Evolutionary conservation across 1,284 basidiomycete species (phyloP), one percentile per base, ranked within the genome.

Genomic region (Fistulinella cinereoalba): DNA sequence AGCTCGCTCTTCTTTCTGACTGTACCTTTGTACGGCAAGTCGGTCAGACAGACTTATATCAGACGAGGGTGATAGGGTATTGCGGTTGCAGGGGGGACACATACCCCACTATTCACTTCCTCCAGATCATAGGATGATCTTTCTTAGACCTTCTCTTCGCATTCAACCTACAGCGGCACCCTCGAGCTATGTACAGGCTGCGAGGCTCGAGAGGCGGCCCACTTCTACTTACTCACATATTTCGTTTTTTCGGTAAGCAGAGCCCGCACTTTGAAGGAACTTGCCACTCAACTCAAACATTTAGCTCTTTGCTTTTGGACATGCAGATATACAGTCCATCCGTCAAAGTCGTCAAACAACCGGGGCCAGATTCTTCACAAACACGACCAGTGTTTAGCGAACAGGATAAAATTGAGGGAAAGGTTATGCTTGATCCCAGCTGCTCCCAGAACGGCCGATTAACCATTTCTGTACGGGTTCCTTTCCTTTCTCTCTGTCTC

Each of bases 311-410:
- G 28, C 74, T 77, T 52, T 66, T 84, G 55, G 79, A 83, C 55
- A 67, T 85, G 46, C 75, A 77, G 49, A 64, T 86, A 21, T 75
- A 77, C 47, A 84, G 81, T 50, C 74, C 79, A 11, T 79, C 74
- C 11, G 66, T 83, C 15, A 81, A 77, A 61, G 62, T 75, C 27
- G 64, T 70, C 19, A 70, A 71, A 25, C 68, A 66, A 21, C 59
- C 65, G 43, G 66, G 60, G 23, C 63, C 65, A 36, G 64, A 62
- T 22, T 56, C 46, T 29, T 61, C 62, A 22, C 73, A 71, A 12
- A 67, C 75, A 22, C 55, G 76, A 16, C 79, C 83, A 2, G 78
- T 85, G 12, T 85, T 82, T 53, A 72, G 75, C 29, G 75, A 80
- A 45, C 73, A 76, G 39, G 80, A 84, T 58, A 73, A 71, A 51